These are phyloP conservation scores for Endocladia muricata DNA, from an alignment of 31 red algal species.

Conservation along the genomic window DNA sequence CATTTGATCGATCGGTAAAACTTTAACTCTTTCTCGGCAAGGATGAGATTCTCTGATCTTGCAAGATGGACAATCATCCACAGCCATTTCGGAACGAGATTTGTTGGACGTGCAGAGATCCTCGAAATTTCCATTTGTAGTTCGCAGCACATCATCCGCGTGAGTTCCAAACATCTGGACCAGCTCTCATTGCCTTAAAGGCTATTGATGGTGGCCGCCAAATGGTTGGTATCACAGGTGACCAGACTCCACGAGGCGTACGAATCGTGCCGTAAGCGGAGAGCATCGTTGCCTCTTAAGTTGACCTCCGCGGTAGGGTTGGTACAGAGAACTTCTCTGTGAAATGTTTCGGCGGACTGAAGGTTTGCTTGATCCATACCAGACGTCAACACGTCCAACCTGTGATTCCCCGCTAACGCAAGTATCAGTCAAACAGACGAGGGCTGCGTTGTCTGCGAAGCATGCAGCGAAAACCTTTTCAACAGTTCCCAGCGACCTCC, in stretches of 20 bases:
- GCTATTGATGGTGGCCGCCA: not conserved
- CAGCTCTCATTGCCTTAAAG: not conserved
- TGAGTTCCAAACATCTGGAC: not conserved
- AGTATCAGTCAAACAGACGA: not conserved
- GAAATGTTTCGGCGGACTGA: slow-evolving; percentile 13
- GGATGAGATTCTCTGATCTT: not conserved
- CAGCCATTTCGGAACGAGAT: not conserved
- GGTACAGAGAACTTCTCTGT: not conserved
- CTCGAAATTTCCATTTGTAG: not conserved
- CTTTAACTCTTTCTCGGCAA: not conserved
- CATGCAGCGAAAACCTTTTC: slow-evolving; percentile 1
- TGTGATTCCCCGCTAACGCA: not conserved
- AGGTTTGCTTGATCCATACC: slow-evolving; percentile 22
- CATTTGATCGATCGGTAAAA: not conserved
- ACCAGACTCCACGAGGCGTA: slow-evolving; percentile 14
- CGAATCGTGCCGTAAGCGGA: not conserved
- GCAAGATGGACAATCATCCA: not conserved
- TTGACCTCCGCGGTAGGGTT: slow-evolving; percentile 2
- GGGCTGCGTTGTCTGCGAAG: not conserved
- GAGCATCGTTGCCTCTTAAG: not conserved
- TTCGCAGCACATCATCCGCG: slow-evolving; percentile 16
- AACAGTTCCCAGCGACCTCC: not conserved
- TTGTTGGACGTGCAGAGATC: not conserved
- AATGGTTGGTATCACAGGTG: slow-evolving; percentile 18
- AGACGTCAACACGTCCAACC: not conserved